A percentile compares a stretch with the other conserved stretches of the same genome.
Evolutionary conservation across 202 grass and related monocot species (phyloP).

Genomic region (Carex arenaria): DNA sequence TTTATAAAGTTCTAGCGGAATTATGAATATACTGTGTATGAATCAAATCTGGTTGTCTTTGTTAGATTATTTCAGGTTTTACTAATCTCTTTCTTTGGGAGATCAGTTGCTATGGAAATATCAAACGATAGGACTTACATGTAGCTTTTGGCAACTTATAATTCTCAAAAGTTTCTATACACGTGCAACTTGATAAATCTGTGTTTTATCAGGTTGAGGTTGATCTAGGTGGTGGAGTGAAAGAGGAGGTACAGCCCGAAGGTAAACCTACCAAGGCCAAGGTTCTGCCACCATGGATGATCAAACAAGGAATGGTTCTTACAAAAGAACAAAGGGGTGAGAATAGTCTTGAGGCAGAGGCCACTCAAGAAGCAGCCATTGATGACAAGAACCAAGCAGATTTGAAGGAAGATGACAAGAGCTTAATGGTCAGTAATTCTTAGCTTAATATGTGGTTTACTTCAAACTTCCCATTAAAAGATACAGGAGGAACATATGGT

Average conservation of each 20-base stretch:
- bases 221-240: slow-evolving; percentile 50
- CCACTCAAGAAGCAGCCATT: slow-evolving; percentile 29
- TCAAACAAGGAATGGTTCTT: slow-evolving; percentile 93
- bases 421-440: slow-evolving; percentile 46
- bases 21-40: background rate
- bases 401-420: slow-evolving; percentile 62
- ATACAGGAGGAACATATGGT: background rate
- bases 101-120: background rate
- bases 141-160: background rate
- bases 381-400: slow-evolving; percentile 57
- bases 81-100: background rate
- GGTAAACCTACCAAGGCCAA: slow-evolving; percentile 40
- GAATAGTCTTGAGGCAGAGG: slow-evolving; percentile 26
- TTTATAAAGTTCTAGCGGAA: background rate
- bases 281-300: slow-evolving; percentile 97
- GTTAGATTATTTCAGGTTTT: background rate
- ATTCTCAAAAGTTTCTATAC: background rate
- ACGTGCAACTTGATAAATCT: background rate
- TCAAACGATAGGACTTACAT: background rate
- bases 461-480: background rate
- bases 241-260: slow-evolving; percentile 63
- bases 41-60: background rate
- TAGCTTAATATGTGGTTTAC: background rate
- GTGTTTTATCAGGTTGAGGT: slow-evolving; percentile 69
- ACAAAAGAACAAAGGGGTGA: slow-evolving; percentile 94